Conservation (phyloP, 257 asterid genomes). For the Orobanche coerulescens region DNA sequence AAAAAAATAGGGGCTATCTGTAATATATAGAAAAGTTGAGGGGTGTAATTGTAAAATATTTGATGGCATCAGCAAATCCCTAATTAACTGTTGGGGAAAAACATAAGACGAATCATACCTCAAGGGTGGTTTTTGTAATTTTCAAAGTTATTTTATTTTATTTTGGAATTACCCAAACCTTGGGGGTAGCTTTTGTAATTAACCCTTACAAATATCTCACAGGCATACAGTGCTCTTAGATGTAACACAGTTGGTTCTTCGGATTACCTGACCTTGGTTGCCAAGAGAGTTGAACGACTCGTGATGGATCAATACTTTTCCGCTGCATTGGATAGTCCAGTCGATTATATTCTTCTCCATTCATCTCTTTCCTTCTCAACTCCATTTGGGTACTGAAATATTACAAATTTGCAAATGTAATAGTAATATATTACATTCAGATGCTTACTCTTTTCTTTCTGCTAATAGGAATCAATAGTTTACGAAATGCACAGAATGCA, state of each 20-base stretch:
- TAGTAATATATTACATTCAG: background rate
- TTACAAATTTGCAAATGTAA: constrained; percentile 11
- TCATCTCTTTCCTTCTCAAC: constrained; percentile 40
- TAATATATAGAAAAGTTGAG: no score
- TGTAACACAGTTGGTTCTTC: constrained; percentile 20
- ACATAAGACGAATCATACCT: background rate
- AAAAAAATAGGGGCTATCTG: no score
- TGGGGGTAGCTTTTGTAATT: background rate
- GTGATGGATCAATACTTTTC: constrained; percentile 49
- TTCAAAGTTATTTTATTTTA: no score
- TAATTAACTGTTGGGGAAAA: background rate
- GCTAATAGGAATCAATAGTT: background rate
- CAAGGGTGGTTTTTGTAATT: background rate
- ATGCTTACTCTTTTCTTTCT: constrained; percentile 13
- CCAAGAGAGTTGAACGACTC: constrained; percentile 63
- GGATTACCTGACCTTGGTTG: constrained; percentile 92
- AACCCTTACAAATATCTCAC: background rate
- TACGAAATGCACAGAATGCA: background rate
- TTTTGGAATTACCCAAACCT: no score
- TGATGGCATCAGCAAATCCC: background rate
- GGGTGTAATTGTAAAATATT: no score
- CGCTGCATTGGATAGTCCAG: constrained; percentile 21
- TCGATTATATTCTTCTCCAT: constrained; percentile 27
- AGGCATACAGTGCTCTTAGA: no score
- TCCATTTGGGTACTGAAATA: constrained; percentile 44